Evolutionary conservation across 306 rosid genomes (phyloP).

Genomic region (Ceratonia siliqua): DNA sequence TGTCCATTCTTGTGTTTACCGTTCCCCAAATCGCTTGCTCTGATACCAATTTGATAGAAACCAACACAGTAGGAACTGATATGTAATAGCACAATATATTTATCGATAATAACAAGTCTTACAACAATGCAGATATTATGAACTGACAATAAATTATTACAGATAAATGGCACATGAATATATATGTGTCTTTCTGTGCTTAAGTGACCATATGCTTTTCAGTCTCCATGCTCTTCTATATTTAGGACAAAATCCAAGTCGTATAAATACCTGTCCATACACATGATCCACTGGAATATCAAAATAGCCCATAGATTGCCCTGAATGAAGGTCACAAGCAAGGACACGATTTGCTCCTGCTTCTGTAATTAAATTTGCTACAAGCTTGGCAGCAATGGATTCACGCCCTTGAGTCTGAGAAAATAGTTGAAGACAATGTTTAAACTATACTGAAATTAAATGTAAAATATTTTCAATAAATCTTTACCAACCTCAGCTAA

Average conservation of each 20-base stretch:
- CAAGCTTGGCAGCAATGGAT: conserved; percentile 99
- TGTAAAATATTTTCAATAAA: background rate
- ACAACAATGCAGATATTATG: conserved; percentile 15
- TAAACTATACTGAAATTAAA: conserved; percentile 24
- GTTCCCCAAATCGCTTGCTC: too few species aligned
- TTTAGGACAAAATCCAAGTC: conserved; percentile 15
- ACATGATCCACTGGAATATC: conserved; percentile 99
- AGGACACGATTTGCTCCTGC: conserved; percentile 99
- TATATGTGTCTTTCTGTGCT: background rate
- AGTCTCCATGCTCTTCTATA: conserved; percentile 16
- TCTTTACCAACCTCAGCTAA: background rate
- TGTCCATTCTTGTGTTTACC: too few species aligned
- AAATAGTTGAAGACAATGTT: conserved; percentile 9
- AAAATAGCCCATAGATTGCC: conserved; percentile 98
- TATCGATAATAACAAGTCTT: too few species aligned
- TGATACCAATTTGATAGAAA: too few species aligned
- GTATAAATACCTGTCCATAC: conserved; percentile 77
- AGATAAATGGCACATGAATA: background rate
- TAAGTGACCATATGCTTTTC: conserved; percentile 15
- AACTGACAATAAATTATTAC: background rate
- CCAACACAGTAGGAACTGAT: too few species aligned
- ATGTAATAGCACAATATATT: too few species aligned
- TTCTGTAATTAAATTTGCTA: conserved; percentile 97
- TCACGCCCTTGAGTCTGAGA: conserved; percentile 97
- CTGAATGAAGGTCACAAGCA: conserved; percentile 99